Evolutionary conservation across 2,329 filamentous ascomycete species (phyloP).

Genomic region (Phyllosticta capitalensis): DNA sequence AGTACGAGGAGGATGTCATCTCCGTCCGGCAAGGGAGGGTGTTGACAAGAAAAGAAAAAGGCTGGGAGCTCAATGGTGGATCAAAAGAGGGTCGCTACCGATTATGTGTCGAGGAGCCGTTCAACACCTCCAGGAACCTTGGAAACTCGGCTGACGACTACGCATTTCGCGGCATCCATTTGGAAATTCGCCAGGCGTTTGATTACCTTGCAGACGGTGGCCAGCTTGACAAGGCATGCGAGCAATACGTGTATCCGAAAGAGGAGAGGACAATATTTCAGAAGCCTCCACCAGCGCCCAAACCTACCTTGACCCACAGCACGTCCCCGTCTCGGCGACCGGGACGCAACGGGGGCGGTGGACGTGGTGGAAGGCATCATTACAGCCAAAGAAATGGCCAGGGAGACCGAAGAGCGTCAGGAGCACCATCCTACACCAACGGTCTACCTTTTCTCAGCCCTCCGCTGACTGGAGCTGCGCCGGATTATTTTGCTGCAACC

Average conservation of each 20-base stretch:
- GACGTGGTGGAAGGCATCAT: constrained; percentile 37
- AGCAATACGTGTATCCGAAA: constrained; percentile 78
- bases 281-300: constrained; percentile 40
- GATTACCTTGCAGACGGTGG: constrained; percentile 63
- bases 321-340: constrained; percentile 39
- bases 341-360: constrained; percentile 35
- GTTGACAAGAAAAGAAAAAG: constrained; percentile 74
- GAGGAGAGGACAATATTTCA: constrained; percentile 51
- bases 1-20: constrained; percentile 75
- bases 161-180: constrained; percentile 81
- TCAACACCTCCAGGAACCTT: constrained; percentile 80
- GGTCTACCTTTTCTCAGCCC: constrained; percentile 33
- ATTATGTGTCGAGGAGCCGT: constrained; percentile 92
- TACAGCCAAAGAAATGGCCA: constrained; percentile 41
- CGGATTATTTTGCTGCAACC: constrained; percentile 35
- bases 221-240: constrained; percentile 74
- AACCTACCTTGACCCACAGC: constrained; percentile 44
- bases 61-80: constrained; percentile 60
- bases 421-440: constrained; percentile 39
- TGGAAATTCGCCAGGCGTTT: constrained; percentile 83
- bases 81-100: constrained; percentile 52
- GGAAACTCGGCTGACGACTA: constrained; percentile 96
- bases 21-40: constrained; percentile 76
- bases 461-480: constrained; percentile 27
- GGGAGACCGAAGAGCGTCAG: constrained; percentile 45